Conservation (phyloP, 2,329 filamentous ascomycete genomes). For the Akanthomyces muscarius region DNA sequence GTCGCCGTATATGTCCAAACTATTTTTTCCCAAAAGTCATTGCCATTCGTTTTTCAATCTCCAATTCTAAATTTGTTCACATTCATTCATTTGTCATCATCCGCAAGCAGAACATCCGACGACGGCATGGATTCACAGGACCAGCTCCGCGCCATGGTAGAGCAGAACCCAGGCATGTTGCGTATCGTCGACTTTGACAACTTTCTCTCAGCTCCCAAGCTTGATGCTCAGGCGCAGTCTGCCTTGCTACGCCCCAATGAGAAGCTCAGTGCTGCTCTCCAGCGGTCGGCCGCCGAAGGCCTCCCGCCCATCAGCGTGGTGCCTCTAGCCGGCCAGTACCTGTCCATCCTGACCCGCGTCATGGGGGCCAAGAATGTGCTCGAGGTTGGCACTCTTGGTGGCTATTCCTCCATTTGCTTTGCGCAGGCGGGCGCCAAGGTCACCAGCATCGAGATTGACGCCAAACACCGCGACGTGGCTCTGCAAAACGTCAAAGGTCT, state of each 20-base stretch:
- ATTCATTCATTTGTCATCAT: too few relatives aligned
- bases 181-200: conserved; percentile 7
- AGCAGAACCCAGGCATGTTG: not conserved
- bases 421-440: conserved; percentile 37
- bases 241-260: conserved; percentile 16
- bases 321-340: conserved; percentile 33
- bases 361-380: conserved; percentile 38
- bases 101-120: not conserved
- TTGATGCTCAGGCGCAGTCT: conserved; percentile 20
- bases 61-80: too few relatives aligned
- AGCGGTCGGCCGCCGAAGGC: conserved; percentile 30
- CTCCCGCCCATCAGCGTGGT: conserved; percentile 37
- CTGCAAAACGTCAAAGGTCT: conserved; percentile 40
- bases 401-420: conserved; percentile 51
- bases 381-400: conserved; percentile 53
- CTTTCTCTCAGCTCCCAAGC: conserved; percentile 19
- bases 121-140: not conserved
- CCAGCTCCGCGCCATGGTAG: not conserved
- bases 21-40: too few relatives aligned
- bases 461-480: conserved; percentile 42
- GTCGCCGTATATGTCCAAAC: not conserved
- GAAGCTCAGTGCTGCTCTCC: conserved; percentile 22
- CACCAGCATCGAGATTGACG: conserved; percentile 46
- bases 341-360: conserved; percentile 36
- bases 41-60: not conserved